Base-by-base conservation (phyloP, 176 grass and related monocot genomes). In the Raddia distichophylla region DNA sequence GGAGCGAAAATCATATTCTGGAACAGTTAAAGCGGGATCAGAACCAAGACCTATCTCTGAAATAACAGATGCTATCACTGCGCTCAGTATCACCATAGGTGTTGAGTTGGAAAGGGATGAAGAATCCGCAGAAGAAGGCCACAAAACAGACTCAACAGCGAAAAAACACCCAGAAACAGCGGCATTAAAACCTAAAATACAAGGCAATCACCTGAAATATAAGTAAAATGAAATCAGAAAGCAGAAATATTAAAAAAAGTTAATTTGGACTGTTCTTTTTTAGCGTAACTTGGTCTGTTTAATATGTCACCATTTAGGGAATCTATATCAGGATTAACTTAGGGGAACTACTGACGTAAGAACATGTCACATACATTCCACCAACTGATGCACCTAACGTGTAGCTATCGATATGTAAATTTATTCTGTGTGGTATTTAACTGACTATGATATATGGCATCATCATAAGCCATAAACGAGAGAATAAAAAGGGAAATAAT, bases 141-240 rank as follows among this genome's bases (percentile, higher is more conserved):
- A 98, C 56, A 98, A 85, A 75, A 98, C 92, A 74, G 95, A 98
- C 82, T 98, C 95, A 86, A 95, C 90, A 5, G 90, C 92, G 55
- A 98, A 98, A 80, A 98, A 95, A n/a, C 95, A 98, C 48, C 95
- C 95, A 77, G 92, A 78, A 79, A 98, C 92, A 87, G 95, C 90
- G 70, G 95, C 95, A 85, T 88, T 98, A 74, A 98, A 98, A 98
- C 95, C 95, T 98, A 95, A 69, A 91, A 90, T 78, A 81, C 71
- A 91, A 74, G 62, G 71, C 76, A 89, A 84, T 85, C 56, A 74
- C 75, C 79, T 87, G 85, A 71, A 86, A 80, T 85, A 84, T 93
- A 87, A 94, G 84, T 82, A 91, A 73, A 87, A 73, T 82, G 40
- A 32, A 67, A 89, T 86, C 33, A 79, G 65, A 86, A 62, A 87